Conservation (phyloP, 805 yeast species). For the Lipomyces sp. region DNA sequence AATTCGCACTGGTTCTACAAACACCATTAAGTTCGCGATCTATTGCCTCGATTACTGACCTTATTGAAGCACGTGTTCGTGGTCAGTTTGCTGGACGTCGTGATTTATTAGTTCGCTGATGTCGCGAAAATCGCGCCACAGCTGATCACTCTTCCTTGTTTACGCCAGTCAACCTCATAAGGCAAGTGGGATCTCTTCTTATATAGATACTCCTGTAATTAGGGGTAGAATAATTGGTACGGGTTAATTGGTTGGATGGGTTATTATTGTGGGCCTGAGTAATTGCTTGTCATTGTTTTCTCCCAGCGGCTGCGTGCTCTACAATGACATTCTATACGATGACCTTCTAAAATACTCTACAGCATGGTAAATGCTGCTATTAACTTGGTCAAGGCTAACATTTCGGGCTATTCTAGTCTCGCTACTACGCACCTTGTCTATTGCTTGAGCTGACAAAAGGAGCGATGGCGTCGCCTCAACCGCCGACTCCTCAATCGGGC, state of each 20-base stretch:
- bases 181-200: background rate
- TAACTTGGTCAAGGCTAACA: background rate
- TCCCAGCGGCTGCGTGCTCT: no score
- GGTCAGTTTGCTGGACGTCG: background rate
- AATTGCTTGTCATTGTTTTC: background rate
- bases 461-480: constrained; percentile 25
- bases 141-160: background rate
- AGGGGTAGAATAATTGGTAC: background rate
- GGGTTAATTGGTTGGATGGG: background rate
- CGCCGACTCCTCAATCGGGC: constrained; percentile 13
- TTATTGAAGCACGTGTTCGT: background rate
- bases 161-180: background rate
- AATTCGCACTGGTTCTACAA: background rate
- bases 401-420: background rate
- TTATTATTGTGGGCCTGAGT: background rate
- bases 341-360: background rate
- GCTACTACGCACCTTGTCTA: background rate
- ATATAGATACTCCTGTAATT: background rate
- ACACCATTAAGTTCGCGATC: background rate
- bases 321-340: background rate
- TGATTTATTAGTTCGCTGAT: background rate
- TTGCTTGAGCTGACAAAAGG: background rate
- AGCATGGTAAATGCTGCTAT: background rate
- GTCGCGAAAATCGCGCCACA: background rate
- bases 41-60: background rate